A percentile compares a stretch with the other conserved stretches of the same genome.
These are phyloP conservation scores for Spiraea crenata DNA, from an alignment of 331 rosid genomes.

Conservation along the genomic window DNA sequence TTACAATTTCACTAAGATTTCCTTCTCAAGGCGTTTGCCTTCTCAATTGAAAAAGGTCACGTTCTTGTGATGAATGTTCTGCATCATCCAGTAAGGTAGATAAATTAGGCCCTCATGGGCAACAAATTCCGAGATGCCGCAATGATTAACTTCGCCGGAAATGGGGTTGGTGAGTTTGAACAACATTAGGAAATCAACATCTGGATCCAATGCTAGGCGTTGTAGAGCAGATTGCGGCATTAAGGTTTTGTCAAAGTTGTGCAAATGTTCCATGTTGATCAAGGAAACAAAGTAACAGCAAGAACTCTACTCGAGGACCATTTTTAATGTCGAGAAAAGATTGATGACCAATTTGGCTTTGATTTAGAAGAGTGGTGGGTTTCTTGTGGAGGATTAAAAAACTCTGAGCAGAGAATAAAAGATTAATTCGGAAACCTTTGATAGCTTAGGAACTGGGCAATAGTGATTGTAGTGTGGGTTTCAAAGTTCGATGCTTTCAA, in stretches of 20 bases:
- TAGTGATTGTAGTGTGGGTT: too few relatives aligned
- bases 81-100: constrained; percentile 26
- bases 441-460: too few relatives aligned
- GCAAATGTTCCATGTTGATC: neutral
- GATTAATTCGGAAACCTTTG: too few relatives aligned
- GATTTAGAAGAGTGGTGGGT: too few relatives aligned
- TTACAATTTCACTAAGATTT: constrained; percentile 11
- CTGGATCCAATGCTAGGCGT: neutral
- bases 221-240: constrained; percentile 26
- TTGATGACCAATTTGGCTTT: too few relatives aligned
- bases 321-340: too few relatives aligned
- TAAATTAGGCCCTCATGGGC: constrained; percentile 5
- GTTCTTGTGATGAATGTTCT: constrained; percentile 8
- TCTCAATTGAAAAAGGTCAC: neutral
- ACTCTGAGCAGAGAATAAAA: too few relatives aligned
- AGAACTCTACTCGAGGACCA: constrained; percentile 6
- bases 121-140: constrained; percentile 24
- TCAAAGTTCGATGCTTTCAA: too few relatives aligned
- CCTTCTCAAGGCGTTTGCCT: constrained; percentile 13
- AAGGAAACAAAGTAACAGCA: constrained; percentile 8
- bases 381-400: too few relatives aligned
- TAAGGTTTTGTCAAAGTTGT: constrained; percentile 18
- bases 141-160: neutral
- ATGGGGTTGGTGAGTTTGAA: constrained; percentile 4
- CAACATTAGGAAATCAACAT: constrained; percentile 4